A percentile compares a stretch with the other conserved stretches of the same genome.
Conservation (phyloP, 257 asterid genomes). For the Linderniella brevidens region DNA sequence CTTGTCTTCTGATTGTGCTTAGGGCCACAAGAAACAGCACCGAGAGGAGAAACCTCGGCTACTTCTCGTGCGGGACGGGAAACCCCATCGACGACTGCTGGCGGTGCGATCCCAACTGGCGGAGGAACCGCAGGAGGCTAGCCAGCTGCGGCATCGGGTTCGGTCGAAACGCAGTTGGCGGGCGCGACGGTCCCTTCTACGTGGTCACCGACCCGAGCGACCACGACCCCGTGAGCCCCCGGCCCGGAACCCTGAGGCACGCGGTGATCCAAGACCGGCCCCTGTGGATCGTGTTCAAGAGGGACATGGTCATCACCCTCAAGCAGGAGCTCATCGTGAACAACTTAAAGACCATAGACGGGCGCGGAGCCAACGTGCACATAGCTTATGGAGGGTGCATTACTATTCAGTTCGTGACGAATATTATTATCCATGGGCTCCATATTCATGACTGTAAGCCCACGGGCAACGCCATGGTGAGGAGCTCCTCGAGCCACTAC, state of each 20-base stretch:
- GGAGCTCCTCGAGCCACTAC: slow-evolving; percentile 68
- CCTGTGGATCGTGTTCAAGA: slow-evolving; percentile 76
- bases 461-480: slow-evolving; percentile 85
- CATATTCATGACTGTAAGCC: slow-evolving; percentile 78
- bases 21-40: slow-evolving; percentile 75
- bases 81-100: slow-evolving; percentile 90
- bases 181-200: slow-evolving; percentile 72
- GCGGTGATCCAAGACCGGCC: slow-evolving; percentile 89
- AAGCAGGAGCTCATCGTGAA: slow-evolving; percentile 85
- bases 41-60: slow-evolving; percentile 73
- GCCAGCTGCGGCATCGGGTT: slow-evolving; percentile 88
- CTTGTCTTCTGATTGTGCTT: no score
- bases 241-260: slow-evolving; percentile 79
- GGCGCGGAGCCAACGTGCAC: slow-evolving; percentile 71
- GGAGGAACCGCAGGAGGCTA: slow-evolving; percentile 63
- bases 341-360: slow-evolving; percentile 86
- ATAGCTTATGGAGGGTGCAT: slow-evolving; percentile 73
- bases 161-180: slow-evolving; percentile 87
- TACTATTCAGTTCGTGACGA: slow-evolving; percentile 61
- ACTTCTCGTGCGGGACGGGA: slow-evolving; percentile 80
- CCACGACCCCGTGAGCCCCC: slow-evolving; percentile 71
- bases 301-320: slow-evolving; percentile 72
- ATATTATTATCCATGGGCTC: slow-evolving; percentile 66
- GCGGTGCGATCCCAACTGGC: slow-evolving; percentile 83
- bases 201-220: slow-evolving; percentile 62